These are phyloP conservation scores for Metarhizium brunneum DNA, from an alignment of 2,329 filamentous ascomycete genomes.

Conservation along the genomic window DNA sequence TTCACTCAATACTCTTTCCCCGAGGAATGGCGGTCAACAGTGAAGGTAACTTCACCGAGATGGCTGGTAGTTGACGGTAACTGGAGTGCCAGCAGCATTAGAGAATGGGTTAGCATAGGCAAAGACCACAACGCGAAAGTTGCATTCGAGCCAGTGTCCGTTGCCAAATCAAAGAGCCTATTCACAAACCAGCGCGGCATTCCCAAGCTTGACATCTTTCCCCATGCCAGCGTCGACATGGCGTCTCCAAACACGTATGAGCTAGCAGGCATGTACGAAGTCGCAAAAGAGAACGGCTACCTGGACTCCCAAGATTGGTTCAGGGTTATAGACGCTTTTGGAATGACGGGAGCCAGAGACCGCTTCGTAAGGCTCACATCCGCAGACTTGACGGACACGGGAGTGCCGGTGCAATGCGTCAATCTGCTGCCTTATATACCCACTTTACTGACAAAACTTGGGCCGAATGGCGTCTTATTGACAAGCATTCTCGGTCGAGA, in stretches of 20 bases:
- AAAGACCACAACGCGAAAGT: constrained; percentile 48
- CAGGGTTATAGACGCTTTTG: constrained; percentile 66
- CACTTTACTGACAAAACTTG: constrained; percentile 76
- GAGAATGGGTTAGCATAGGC: constrained; percentile 56
- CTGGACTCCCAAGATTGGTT: constrained; percentile 72
- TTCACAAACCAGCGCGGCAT: constrained; percentile 41
- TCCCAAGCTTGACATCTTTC: constrained; percentile 43
- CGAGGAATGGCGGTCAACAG: constrained; percentile 49
- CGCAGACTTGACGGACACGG: constrained; percentile 60
- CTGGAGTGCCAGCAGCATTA: constrained; percentile 60
- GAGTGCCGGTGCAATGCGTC: constrained; percentile 73
- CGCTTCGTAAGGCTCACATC: constrained; percentile 62
- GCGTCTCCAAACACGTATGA: constrained; percentile 79
- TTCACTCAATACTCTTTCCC: constrained; percentile 49
- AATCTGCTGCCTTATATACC: constrained; percentile 85
- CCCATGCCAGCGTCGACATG: constrained; percentile 56
- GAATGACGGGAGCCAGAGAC: constrained; percentile 65
- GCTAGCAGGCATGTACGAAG: constrained; percentile 66
- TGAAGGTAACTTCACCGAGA: constrained; percentile 49
- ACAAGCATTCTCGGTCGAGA: constrained; percentile 59
- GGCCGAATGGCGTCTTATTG: constrained; percentile 63
- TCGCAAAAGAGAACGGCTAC: constrained; percentile 56
- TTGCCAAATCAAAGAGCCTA: constrained; percentile 62
- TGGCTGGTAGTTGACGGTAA: constrained; percentile 86
- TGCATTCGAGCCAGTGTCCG: constrained; percentile 85